phyloP scores from a whole-genome alignment of 768 basidiomycete genomes.

The Termitomyces sp. region DNA sequence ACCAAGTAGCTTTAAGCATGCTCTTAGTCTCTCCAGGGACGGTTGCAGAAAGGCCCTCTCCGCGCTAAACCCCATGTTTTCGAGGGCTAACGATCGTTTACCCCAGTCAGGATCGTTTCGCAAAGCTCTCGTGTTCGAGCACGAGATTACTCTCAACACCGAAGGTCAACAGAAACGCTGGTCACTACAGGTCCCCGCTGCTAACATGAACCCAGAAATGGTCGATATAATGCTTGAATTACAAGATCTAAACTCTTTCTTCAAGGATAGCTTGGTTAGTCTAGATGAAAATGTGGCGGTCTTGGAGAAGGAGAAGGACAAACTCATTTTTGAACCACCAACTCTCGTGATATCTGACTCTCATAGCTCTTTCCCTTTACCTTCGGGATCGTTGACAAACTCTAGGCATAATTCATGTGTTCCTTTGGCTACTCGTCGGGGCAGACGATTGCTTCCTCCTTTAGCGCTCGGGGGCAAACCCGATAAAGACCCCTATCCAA shows the following conservation, averaged over 20 bases:
- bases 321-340: constrained; percentile 21
- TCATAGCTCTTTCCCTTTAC: constrained; percentile 29
- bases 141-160: constrained; percentile 24
- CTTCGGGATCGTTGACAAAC: constrained; percentile 26
- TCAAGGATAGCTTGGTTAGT: constrained; percentile 23
- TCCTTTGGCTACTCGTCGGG: constrained; percentile 31
- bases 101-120: constrained; percentile 14
- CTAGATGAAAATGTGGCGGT: constrained; percentile 10
- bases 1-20: constrained; percentile 6
- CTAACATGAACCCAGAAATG: constrained; percentile 30
- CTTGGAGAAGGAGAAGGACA: constrained; percentile 12
- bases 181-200: constrained; percentile 27
- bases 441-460: constrained; percentile 27
- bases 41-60: neutral
- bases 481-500: constrained; percentile 27
- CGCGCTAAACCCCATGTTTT: neutral
- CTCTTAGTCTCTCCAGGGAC: constrained; percentile 2
- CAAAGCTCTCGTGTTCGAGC: constrained; percentile 28
- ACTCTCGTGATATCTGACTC: constrained; percentile 39
- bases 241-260: constrained; percentile 32
- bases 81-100: neutral
- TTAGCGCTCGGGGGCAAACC: constrained; percentile 17
- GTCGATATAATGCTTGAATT: constrained; percentile 35
- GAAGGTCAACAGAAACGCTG: constrained; percentile 22
- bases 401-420: constrained; percentile 13